These are phyloP conservation scores for Eutrema salsugineum DNA, from an alignment of 441 rosid species.

Conservation along the genomic window DNA sequence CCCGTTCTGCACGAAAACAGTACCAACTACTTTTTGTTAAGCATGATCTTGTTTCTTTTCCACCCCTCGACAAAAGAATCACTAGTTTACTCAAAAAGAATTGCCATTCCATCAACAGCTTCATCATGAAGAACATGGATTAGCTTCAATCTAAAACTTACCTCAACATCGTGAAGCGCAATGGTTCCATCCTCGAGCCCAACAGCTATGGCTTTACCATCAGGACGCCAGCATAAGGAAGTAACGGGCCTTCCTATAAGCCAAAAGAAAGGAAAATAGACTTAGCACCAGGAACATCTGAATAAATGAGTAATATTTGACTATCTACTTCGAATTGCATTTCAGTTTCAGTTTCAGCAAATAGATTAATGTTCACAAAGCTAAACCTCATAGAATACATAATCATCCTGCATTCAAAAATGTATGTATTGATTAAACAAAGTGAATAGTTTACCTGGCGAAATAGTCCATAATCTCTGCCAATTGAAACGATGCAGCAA, in stretches of 20 bases:
- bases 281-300: neutral
- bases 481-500: constrained; percentile 87
- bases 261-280: neutral
- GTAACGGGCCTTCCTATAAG: constrained; percentile 61
- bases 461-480: constrained; percentile 85
- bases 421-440: neutral
- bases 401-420: neutral
- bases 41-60: neutral
- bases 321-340: neutral
- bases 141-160: constrained; percentile 10
- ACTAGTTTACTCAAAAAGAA: neutral
- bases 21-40: neutral
- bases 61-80: no score
- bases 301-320: neutral
- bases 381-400: neutral
- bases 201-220: constrained; percentile 80
- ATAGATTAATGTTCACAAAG: neutral
- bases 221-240: constrained; percentile 89
- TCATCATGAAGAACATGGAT: neutral
- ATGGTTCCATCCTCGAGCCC: constrained; percentile 85
- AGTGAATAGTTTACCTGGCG: constrained; percentile 50
- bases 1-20: constrained; percentile 55
- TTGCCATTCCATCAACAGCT: neutral
- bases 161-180: constrained; percentile 89
- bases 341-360: neutral